phyloP scores from a whole-genome alignment of 2,329 filamentous ascomycete species.

The Colletotrichum tropicale region DNA sequence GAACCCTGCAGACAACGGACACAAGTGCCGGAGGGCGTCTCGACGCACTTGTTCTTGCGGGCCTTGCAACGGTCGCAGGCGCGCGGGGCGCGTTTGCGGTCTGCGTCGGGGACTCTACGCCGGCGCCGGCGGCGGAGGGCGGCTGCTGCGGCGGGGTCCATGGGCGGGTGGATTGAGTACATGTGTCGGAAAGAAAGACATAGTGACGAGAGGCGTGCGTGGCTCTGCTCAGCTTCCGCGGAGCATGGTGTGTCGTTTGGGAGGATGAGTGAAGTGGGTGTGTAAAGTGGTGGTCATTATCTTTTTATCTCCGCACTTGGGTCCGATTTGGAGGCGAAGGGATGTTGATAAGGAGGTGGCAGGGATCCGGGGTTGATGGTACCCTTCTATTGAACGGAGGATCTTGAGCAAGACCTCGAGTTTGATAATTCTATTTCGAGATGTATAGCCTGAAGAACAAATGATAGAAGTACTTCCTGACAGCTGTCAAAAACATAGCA shows the following conservation, averaged over 20 bases:
- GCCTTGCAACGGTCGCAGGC: slow-evolving; percentile 39
- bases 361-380: background rate
- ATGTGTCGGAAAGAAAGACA: background rate
- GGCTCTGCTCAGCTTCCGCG: background rate
- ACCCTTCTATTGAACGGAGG: background rate
- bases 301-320: background rate
- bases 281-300: background rate
- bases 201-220: background rate
- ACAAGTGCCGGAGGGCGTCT: slow-evolving; percentile 27
- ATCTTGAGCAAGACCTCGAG: background rate
- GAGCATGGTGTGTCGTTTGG: background rate
- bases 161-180: background rate
- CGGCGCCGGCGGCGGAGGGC: slow-evolving; percentile 16
- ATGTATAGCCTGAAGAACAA: background rate
- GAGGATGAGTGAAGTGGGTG: background rate
- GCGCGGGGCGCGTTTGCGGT: slow-evolving; percentile 35
- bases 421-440: rapidly evolving
- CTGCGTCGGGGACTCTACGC: slow-evolving; percentile 33
- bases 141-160: slow-evolving; percentile 2
- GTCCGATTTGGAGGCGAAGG: background rate
- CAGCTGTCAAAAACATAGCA: background rate
- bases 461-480: background rate
- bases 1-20: slow-evolving; percentile 30
- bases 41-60: slow-evolving; percentile 38
- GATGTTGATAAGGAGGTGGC: background rate